Conservation (phyloP, 1,284 basidiomycete genomes). For the Ganoderma lingzhi region DNA sequence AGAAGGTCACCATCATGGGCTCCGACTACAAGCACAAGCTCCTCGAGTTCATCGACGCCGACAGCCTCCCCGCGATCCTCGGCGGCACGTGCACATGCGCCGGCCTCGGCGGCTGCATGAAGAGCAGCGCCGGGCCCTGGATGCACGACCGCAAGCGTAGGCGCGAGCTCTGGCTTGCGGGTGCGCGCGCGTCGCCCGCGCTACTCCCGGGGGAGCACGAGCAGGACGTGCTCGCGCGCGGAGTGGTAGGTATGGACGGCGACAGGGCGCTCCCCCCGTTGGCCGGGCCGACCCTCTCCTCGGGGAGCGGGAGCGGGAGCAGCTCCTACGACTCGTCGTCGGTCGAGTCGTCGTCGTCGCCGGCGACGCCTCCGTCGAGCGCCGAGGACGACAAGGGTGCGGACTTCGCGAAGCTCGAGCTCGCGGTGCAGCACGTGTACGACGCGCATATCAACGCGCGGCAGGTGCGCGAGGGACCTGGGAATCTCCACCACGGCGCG, state of each 20-base stretch:
- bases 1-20: slow-evolving; percentile 71
- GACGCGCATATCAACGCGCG: slow-evolving; percentile 32
- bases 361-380: slow-evolving; percentile 15
- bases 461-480: slow-evolving; percentile 23
- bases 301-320: background rate
- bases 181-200: slow-evolving; percentile 36
- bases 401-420: slow-evolving; percentile 16
- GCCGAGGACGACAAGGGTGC: background rate
- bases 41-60: slow-evolving; percentile 62
- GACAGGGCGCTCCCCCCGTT: background rate
- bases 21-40: slow-evolving; percentile 62
- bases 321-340: slow-evolving; percentile 21
- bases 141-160: slow-evolving; percentile 63
- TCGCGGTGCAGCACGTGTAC: slow-evolving; percentile 25
- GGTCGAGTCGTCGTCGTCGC: slow-evolving; percentile 18
- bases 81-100: slow-evolving; percentile 65
- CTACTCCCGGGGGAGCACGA: slow-evolving; percentile 30
- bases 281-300: background rate
- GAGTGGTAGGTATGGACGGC: background rate
- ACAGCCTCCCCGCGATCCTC: slow-evolving; percentile 52
- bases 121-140: slow-evolving; percentile 75
- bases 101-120: slow-evolving; percentile 61
- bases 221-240: slow-evolving; percentile 1
- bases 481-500: slow-evolving; percentile 26
- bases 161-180: slow-evolving; percentile 50